Base-by-base conservation (phyloP, 2,329 filamentous ascomycete genomes). In the Penicillium decumbens region DNA sequence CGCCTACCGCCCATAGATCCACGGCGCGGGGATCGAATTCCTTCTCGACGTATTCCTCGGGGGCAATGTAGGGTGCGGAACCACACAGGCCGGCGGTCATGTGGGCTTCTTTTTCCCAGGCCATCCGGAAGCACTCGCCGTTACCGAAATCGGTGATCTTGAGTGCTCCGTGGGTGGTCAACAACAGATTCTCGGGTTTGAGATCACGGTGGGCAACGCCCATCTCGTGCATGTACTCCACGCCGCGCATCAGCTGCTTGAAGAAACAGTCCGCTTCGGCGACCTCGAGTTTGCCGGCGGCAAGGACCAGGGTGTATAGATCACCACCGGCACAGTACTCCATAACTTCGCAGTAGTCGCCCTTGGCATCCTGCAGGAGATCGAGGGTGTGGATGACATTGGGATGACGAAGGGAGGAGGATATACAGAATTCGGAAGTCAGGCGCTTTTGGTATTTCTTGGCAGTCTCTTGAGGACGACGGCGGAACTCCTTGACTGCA, bases 61-160 rank as follows among this genome's bases (percentile, higher is more conserved):
- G 93, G 1, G 93, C 89, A 60, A 98, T 98, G 67, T 98, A 98
- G 0, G 93, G 93, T 20, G 92, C 93, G 12, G 91, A 96, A 35
- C 93, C 93, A 70, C 93, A 98, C 10, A 98, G 83, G 38, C 93
- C 93, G 35, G 90, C 92, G 3, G 95, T 95, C 91, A 97, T 96
- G 72, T 97, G 93, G 18, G 93, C 87, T 70, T 97, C 91, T 46
- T 90, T 93, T 72, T 98, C 93, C 93, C 93, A 98, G 2, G 93
- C 93, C 92, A 97, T 97, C 48, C 93, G 87, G 80, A 98, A 98
- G 72, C 93, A 98, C 72, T 98, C 93, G 64, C 93, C 93, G 63
- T 98, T 98, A 55, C 93, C 93, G 62, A 98, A 98, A 69, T 98
- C 93, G 25, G 93, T 97, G 57, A 98, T 98, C 67, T 98, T 98